phyloP scores from a whole-genome alignment of 1,284 basidiomycete species.

The Fomitopsis palustris region DNA sequence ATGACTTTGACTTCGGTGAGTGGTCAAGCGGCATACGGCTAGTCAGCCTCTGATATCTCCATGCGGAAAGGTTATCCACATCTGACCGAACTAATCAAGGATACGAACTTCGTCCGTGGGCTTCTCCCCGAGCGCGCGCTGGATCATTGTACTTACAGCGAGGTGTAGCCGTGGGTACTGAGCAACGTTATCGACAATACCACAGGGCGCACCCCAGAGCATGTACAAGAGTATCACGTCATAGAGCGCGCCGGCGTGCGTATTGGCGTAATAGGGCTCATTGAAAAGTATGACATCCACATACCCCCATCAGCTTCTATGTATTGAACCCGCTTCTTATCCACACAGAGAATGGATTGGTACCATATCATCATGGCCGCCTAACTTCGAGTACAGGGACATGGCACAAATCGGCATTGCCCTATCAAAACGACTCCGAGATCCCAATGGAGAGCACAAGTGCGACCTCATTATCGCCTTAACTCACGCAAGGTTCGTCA shows the following conservation, averaged over 20 bases:
- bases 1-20: conserved; percentile 77
- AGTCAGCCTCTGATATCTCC: conserved; percentile 4
- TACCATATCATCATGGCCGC: conserved; percentile 81
- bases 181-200: conserved; percentile 71
- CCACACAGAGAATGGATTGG: conserved; percentile 83
- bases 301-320: neutral
- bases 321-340: neutral
- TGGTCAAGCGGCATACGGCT: neutral
- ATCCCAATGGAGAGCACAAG: conserved; percentile 62
- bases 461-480: conserved; percentile 82
- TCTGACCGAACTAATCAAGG: conserved; percentile 67
- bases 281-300: conserved; percentile 60
- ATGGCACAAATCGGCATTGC: conserved; percentile 64
- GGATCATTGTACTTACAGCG: conserved; percentile 5
- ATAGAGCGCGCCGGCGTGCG: conserved; percentile 65
- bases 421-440: conserved; percentile 69
- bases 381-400: conserved; percentile 64
- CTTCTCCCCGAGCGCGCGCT: neutral
- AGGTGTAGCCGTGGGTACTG: conserved; percentile 63
- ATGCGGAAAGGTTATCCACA: conserved; percentile 68
- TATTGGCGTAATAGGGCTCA: conserved; percentile 79
- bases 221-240: conserved; percentile 57
- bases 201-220: conserved; percentile 55
- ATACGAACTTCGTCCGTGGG: conserved; percentile 63
- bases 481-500: conserved; percentile 65